Evolutionary conservation across 176 grass and related monocot genomes (phyloP).

Genomic region (Oryza glumipatula): DNA sequence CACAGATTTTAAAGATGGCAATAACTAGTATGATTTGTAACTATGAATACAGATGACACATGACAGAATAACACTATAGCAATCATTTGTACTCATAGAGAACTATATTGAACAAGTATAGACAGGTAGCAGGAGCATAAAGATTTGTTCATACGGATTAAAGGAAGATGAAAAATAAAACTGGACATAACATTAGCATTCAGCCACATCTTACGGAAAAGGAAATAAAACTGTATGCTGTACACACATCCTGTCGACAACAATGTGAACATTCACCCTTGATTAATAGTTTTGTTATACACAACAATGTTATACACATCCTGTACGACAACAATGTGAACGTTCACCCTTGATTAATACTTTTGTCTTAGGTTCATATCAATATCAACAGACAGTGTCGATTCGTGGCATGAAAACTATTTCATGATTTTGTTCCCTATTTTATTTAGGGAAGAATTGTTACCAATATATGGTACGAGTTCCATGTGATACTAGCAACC

Average conservation of each 20-base stretch:
- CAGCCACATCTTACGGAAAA: not conserved
- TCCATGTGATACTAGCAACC: not conserved
- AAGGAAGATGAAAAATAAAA: not conserved
- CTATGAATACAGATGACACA: slow-evolving; percentile 11
- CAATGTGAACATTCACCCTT: too few species aligned
- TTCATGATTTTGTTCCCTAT: not conserved
- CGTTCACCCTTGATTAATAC: not conserved
- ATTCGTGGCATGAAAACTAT: slow-evolving; percentile 22
- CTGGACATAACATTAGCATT: slow-evolving; percentile 15
- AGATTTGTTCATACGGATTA: slow-evolving; percentile 19
- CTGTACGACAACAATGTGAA: slow-evolving; percentile 15
- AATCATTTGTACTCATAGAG: not conserved
- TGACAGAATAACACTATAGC: not conserved
- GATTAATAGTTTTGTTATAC: not conserved
- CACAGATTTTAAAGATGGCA: slow-evolving; percentile 21
- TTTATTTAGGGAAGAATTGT: not conserved
- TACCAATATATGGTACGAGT: not conserved
- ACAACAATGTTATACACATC: not conserved
- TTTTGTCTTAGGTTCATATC: slow-evolving; percentile 21
- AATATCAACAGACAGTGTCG: not conserved
- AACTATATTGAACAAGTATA: not conserved
- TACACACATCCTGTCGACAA: too few species aligned
- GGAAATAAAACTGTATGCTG: not conserved
- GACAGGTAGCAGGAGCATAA: not conserved
- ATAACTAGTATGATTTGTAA: not conserved